Evolutionary conservation across 2,329 filamentous ascomycete genomes (phyloP), one percentile per base, ranked within the genome.

Genomic region (Neodidymelliopsis sp.): DNA sequence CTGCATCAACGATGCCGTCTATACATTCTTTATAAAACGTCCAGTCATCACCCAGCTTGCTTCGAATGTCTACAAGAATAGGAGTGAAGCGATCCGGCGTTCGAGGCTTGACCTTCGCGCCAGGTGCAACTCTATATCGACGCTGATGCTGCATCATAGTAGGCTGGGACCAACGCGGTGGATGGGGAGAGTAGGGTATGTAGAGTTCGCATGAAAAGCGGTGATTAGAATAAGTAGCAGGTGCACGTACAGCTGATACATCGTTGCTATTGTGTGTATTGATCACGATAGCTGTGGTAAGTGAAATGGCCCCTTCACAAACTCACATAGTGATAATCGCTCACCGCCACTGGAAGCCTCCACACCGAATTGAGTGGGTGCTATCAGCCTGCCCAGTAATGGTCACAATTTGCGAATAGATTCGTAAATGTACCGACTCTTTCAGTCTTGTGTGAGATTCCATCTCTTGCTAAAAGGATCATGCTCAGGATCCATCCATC

Each of bases 401-500:
- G n/a, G n/a, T n/a, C n/a, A n/a, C n/a, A n/a, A n/a, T n/a, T n/a
- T n/a, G n/a, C n/a, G n/a, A n/a, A n/a, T n/a, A n/a, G n/a, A n/a
- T n/a, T n/a, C n/a, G n/a, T n/a, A n/a, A n/a, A n/a, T 7, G 3
- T 20, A 9, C 2, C 20, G 15, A 7, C 10, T 10, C 9, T 9
- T 12, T 16, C 23, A 16, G 11, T 6, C 15, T 18, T 51, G 34
- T 15, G 35, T 41, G 2, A 54, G 39, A 18, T 49, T 31, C 60
- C 57, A 67, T 11, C 67, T 60, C 33, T 65, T 63, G 7, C 79
- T 78, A 71, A 86, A 87, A 0, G 81, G 82, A 67, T 87, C 84
- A 10, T 73, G 60, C 6, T 61, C 68, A 2, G 79, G 49, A 54
- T 86, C 77, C 6, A 62, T 60, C 57, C 80, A 78, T 20, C 82